Evolutionary conservation across 108 stramenopile genomes (phyloP), one percentile per base, ranked within the genome.

Genomic region (Chaetoceros muelleri): DNA sequence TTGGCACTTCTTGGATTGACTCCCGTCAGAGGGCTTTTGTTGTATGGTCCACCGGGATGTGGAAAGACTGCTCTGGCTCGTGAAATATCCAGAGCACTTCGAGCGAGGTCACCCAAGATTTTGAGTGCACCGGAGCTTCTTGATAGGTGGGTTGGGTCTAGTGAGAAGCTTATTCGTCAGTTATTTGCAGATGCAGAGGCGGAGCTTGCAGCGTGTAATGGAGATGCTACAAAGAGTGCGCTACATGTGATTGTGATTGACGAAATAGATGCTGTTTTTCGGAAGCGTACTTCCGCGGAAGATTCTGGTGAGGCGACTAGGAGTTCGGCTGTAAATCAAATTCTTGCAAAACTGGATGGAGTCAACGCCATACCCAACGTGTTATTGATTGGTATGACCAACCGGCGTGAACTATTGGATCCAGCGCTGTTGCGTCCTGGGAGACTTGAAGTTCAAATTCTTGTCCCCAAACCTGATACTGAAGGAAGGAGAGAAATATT

Each of bases 171-270:
- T 0, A 87, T 98, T 2, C 89, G 98, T 25, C 85, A 87, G 24
- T 80, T 98, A 28, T 98, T 98, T 67, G 76, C 65, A n/a, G 95
- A 93, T 57, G 96, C 98, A 2, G 91, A 94, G 69, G 90, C 81
- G 16, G 94, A 97, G 58, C 57, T 88, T 28, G 62, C 57, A 23
- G 70, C 75, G 53, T 68, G 82, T 58, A 68, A 65, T 22, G 78
- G 96, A 48, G 72, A 93, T 80, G 18, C 90, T 29, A 67, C 79
- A 8, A 70, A 69, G 23, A 72, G 70, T 26, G 84, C 82, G 27
- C 69, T 96, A 13, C 95, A 95, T 73, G 96, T 98, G 0, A 90
- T 98, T 57, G 95, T 98, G 30, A 90, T 98, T 72, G 97, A 98
- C 71, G 97, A 98, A 70, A 85, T 96, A 46, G 97, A 98, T 73